Evolutionary conservation across 1,284 basidiomycete species (phyloP).

Genomic region (Trichosporon asahii): DNA sequence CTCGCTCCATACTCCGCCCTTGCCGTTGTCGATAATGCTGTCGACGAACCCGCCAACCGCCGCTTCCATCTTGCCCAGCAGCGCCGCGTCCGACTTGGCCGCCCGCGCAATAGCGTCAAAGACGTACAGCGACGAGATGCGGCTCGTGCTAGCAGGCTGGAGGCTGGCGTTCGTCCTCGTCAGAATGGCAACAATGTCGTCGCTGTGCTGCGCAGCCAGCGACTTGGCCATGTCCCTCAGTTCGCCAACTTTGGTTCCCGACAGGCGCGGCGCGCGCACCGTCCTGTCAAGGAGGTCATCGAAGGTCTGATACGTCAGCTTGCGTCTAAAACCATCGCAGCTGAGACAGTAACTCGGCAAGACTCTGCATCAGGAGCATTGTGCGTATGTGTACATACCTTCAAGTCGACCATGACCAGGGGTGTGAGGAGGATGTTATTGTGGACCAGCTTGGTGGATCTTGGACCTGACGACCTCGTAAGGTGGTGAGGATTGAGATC

Average conservation of each 20-base stretch:
- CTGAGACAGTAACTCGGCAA: background rate
- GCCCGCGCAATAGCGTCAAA: slow-evolving; percentile 85
- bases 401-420: slow-evolving; percentile 25
- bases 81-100: slow-evolving; percentile 66
- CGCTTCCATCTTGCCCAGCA: slow-evolving; percentile 79
- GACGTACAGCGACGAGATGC: slow-evolving; percentile 80
- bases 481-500: background rate
- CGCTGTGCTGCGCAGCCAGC: slow-evolving; percentile 69
- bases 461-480: background rate
- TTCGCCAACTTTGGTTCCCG: slow-evolving; percentile 72
- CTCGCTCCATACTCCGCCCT: slow-evolving; percentile 59
- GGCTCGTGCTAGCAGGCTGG: slow-evolving; percentile 56
- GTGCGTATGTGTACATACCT: slow-evolving; percentile 22
- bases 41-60: slow-evolving; percentile 76
- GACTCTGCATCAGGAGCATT: background rate
- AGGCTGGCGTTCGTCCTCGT: slow-evolving; percentile 79
- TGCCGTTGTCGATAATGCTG: slow-evolving; percentile 63
- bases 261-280: slow-evolving; percentile 73
- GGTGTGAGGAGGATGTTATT: slow-evolving; percentile 10
- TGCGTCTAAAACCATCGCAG: background rate
- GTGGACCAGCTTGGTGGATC: background rate
- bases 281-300: slow-evolving; percentile 72
- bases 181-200: slow-evolving; percentile 75
- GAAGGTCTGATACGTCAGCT: slow-evolving; percentile 60
- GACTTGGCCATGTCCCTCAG: slow-evolving; percentile 70